phyloP scores from a whole-genome alignment of 768 basidiomycete species.

The Boletales sp. region DNA sequence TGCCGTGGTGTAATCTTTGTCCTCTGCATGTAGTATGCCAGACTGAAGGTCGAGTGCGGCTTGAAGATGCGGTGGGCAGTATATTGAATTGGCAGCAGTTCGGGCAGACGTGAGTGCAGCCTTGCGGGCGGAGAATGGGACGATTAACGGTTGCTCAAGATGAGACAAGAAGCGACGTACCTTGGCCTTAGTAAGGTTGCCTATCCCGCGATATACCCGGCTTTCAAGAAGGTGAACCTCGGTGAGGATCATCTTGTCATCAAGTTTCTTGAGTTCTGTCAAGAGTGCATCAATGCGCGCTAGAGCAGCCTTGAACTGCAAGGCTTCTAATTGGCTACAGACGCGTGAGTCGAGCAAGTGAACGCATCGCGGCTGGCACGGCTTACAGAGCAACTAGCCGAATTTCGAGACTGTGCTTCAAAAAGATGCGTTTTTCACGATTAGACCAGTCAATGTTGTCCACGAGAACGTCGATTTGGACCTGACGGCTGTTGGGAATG shows the following conservation, averaged over 20 bases:
- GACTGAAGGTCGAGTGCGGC: constrained; percentile 62
- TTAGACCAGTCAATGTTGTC: constrained; percentile 95
- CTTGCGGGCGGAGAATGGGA: constrained; percentile 30
- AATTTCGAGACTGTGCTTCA: constrained; percentile 91
- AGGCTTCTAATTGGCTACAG: constrained; percentile 65
- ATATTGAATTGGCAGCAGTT: constrained; percentile 93
- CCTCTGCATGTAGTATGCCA: constrained; percentile 90
- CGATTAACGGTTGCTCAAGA: background rate
- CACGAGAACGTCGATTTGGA: constrained; percentile 80
- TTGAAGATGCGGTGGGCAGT: constrained; percentile 75
- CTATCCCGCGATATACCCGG: constrained; percentile 83
- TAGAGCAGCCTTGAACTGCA: constrained; percentile 76
- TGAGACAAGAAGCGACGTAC: constrained; percentile 34
- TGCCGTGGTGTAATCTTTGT: constrained; percentile 95
- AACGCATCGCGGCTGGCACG: background rate
- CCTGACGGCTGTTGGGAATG: constrained; percentile 69
- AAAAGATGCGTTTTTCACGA: constrained; percentile 88
- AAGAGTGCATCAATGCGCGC: constrained; percentile 82
- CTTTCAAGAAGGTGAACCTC: constrained; percentile 96
- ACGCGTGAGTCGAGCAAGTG: constrained; percentile 1
- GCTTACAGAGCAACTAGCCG: constrained; percentile 72
- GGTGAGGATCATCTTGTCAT: constrained; percentile 97
- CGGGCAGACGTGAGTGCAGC: constrained; percentile 86
- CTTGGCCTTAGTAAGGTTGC: constrained; percentile 89
- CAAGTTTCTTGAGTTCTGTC: constrained; percentile 85